These are phyloP conservation scores for Rhypophila decipiens DNA, from an alignment of 495 filamentous ascomycete genomes.

Conservation along the genomic window DNA sequence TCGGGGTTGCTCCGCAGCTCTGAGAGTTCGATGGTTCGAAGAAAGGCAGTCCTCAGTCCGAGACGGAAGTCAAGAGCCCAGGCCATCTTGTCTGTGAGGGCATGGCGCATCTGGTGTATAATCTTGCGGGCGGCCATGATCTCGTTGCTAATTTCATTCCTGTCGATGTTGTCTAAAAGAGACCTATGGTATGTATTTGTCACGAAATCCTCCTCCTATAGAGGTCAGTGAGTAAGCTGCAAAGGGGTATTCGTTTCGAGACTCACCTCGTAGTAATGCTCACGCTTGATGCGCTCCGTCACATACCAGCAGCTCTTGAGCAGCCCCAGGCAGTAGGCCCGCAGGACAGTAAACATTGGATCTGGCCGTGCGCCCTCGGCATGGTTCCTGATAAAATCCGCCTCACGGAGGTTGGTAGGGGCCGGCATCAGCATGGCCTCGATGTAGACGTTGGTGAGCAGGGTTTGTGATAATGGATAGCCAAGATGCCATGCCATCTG, in stretches of 20 bases:
- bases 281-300: conserved; percentile 61
- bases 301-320: conserved; percentile 80
- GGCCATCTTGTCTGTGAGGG: conserved; percentile 45
- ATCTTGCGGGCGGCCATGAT: conserved; percentile 54
- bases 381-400: conserved; percentile 50
- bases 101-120: conserved; percentile 39
- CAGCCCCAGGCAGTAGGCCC: conserved; percentile 80
- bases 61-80: conserved; percentile 58
- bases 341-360: conserved; percentile 59
- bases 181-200: conserved; percentile 79
- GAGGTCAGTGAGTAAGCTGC: background rate
- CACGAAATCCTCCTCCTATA: conserved; percentile 90
- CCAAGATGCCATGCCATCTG: conserved; percentile 97
- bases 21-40: conserved; percentile 44
- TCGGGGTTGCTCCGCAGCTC: conserved; percentile 36
- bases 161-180: conserved; percentile 59
- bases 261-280: conserved; percentile 81
- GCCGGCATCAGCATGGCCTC: conserved; percentile 72
- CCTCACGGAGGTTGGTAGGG: conserved; percentile 60
- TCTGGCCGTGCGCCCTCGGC: conserved; percentile 23
- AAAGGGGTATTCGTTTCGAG: too few relatives aligned
- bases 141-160: conserved; percentile 48
- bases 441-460: conserved; percentile 92
- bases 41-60: conserved; percentile 56
- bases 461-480: conserved; percentile 85